Percentiles rank a stretch among this genome's conserved stretches.
These are phyloP conservation scores for Helicocarpus griseus DNA, from an alignment of 2,329 filamentous ascomycete genomes.

Conservation along the genomic window DNA sequence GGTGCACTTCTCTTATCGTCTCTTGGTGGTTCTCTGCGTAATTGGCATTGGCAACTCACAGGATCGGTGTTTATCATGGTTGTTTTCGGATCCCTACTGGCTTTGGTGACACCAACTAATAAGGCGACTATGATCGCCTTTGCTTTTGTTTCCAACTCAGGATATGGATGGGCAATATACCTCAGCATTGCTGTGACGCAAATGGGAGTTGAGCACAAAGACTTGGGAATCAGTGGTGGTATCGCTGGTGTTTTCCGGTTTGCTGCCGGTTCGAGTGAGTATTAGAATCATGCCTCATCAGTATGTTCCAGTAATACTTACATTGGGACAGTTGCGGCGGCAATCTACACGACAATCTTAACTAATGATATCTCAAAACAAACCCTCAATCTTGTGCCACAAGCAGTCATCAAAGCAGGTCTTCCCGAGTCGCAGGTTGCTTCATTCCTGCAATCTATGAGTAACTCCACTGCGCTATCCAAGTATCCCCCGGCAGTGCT, in stretches of 20 bases:
- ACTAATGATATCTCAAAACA: slow-evolving; percentile 27
- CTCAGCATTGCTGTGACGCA: slow-evolving; percentile 41
- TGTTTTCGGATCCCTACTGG: slow-evolving; percentile 38
- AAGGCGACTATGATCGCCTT: slow-evolving; percentile 41
- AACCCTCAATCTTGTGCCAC: slow-evolving; percentile 24
- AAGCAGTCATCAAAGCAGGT: slow-evolving; percentile 28
- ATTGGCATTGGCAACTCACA: slow-evolving; percentile 41
- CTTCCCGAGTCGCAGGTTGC: slow-evolving; percentile 21
- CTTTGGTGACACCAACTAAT: slow-evolving; percentile 33
- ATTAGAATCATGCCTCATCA: too few species aligned
- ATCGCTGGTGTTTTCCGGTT: slow-evolving; percentile 36
- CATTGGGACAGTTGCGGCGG: too few species aligned
- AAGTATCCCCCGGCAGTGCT: slow-evolving; percentile 15
- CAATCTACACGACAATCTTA: slow-evolving; percentile 35
- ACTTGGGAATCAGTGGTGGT: slow-evolving; percentile 38
- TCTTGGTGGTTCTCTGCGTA: slow-evolving; percentile 34
- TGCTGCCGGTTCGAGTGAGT: slow-evolving; percentile 33
- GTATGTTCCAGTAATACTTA: too few species aligned
- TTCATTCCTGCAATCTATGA: slow-evolving; percentile 16
- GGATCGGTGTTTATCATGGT: slow-evolving; percentile 39
- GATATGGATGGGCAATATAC: slow-evolving; percentile 41
- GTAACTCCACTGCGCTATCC: not conserved
- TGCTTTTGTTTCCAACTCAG: slow-evolving; percentile 36
- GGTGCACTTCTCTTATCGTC: slow-evolving; percentile 34
- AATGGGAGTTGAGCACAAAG: slow-evolving; percentile 41